phyloP scores from a whole-genome alignment of 805 yeast genomes.

The Barnettozyma populi region DNA sequence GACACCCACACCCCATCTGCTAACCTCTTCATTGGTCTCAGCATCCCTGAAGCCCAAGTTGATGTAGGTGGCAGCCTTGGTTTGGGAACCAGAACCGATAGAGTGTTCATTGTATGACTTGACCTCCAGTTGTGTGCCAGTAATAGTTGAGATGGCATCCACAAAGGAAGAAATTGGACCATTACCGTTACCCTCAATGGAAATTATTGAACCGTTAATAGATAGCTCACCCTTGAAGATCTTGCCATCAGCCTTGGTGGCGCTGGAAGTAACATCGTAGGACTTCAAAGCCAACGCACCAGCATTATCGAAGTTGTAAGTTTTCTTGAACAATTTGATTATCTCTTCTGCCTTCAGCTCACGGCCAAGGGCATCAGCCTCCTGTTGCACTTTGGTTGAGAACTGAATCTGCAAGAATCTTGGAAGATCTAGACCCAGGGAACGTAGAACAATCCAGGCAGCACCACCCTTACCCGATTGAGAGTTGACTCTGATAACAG shows the following conservation, averaged over 20 bases:
- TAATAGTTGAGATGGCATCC: conserved; percentile 52
- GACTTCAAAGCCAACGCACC: conserved; percentile 35
- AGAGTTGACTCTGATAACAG: conserved; percentile 77
- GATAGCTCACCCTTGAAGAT: conserved; percentile 37
- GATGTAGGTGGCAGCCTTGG: conserved; percentile 73
- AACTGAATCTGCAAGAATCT: conserved; percentile 65
- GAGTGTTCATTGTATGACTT: conserved; percentile 68
- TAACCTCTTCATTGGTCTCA: conserved; percentile 34
- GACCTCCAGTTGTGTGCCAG: conserved; percentile 53
- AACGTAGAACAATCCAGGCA: conserved; percentile 71
- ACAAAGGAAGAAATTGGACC: conserved; percentile 75
- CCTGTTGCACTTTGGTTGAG: conserved; percentile 56
- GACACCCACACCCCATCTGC: conserved; percentile 88
- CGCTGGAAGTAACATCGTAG: conserved; percentile 33
- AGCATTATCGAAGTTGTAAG: conserved; percentile 45
- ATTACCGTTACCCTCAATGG: conserved; percentile 58
- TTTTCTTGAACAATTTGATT: conserved; percentile 45
- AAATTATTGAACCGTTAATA: conserved; percentile 28
- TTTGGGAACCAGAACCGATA: conserved; percentile 63
- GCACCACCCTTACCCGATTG: conserved; percentile 90
- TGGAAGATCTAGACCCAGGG: conserved; percentile 70
- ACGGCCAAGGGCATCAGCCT: conserved; percentile 62
- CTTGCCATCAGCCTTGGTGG: conserved; percentile 35
- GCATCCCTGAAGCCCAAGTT: conserved; percentile 46
- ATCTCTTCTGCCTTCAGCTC: conserved; percentile 68